Evolutionary conservation across 2,329 filamentous ascomycete genomes (phyloP).

Genomic region (Xylariaceae sp.): DNA sequence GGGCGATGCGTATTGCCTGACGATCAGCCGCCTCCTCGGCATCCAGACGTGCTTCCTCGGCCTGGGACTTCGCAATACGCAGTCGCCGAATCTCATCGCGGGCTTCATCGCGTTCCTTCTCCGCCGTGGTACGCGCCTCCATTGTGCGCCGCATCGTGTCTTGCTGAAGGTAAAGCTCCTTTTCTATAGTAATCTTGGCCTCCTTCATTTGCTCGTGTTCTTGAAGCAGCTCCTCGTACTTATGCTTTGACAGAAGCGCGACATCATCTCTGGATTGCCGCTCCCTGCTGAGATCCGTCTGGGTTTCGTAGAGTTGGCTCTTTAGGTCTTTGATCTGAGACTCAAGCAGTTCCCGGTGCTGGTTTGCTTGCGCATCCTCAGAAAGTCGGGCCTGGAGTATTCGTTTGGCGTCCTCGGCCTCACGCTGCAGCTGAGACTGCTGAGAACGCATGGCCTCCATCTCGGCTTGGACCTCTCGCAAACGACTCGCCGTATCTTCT

Average conservation of each 20-base stretch:
- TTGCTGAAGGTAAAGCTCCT: conserved; percentile 93
- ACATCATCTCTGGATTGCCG: conserved; percentile 93
- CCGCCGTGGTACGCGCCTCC: conserved; percentile 72
- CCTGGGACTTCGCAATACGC: conserved; percentile 74
- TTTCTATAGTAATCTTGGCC: conserved; percentile 94
- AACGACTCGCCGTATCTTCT: conserved; percentile 67
- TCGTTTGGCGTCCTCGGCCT: conserved; percentile 81
- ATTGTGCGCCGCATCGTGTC: conserved; percentile 82
- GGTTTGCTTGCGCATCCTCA: conserved; percentile 77
- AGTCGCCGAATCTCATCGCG: conserved; percentile 79
- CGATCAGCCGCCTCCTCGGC: conserved; percentile 78
- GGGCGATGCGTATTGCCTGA: conserved; percentile 68
- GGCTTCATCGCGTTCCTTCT: conserved; percentile 84
- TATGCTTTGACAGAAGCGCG: conserved; percentile 83
- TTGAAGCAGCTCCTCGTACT: conserved; percentile 72
- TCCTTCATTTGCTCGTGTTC: conserved; percentile 86
- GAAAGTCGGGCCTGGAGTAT: conserved; percentile 83
- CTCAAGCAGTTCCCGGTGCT: conserved; percentile 78
- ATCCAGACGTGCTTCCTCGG: conserved; percentile 79
- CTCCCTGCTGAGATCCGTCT: conserved; percentile 85
- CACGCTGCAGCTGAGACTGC: conserved; percentile 76
- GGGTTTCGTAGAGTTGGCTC: conserved; percentile 73
- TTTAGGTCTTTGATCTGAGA: conserved; percentile 85
- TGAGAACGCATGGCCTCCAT: conserved; percentile 81
- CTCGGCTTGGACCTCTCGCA: conserved; percentile 83